Evolutionary conservation across 371 early-diverging fungal genomes (phyloP).

Genomic region (Paraphysoderma sedebokerense): DNA sequence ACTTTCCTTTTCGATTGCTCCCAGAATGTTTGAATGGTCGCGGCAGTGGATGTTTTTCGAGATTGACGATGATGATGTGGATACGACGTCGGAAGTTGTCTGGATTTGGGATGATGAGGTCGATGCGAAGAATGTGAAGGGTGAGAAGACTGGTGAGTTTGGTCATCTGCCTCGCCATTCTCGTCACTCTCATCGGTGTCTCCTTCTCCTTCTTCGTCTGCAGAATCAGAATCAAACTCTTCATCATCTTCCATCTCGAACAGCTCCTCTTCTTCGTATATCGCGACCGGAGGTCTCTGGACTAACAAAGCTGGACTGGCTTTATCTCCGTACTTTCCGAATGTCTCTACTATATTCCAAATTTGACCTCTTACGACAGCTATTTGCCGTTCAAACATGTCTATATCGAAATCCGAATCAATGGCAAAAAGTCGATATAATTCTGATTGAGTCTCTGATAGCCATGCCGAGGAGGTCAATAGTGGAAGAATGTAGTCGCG

Average conservation of each 20-base stretch:
- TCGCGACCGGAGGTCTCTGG: neutral
- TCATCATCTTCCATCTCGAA: neutral
- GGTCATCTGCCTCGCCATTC: neutral
- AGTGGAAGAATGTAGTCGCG: conserved; percentile 41
- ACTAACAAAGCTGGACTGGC: neutral
- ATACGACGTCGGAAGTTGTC: neutral
- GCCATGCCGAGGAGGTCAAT: conserved; percentile 57
- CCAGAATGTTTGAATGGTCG: too few relatives aligned
- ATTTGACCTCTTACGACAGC: conserved; percentile 75
- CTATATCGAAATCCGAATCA: conserved; percentile 55
- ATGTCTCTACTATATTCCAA: conserved; percentile 53
- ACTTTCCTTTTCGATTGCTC: too few relatives aligned
- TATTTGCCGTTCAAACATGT: conserved; percentile 65
- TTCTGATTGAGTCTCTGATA: conserved; percentile 48
- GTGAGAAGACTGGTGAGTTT: neutral
- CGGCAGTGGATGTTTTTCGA: too few relatives aligned
- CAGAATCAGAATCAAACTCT: neutral
- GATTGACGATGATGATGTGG: too few relatives aligned
- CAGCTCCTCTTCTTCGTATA: neutral
- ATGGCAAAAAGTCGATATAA: conserved; percentile 43
- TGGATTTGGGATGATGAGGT: neutral
- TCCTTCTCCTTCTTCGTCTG: neutral
- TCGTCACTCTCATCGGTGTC: neutral
- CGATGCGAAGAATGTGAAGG: neutral
- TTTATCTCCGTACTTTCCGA: conserved; percentile 12